Conservation (phyloP, 2,329 filamentous ascomycete species). For the Talaromyces funiculosus region DNA sequence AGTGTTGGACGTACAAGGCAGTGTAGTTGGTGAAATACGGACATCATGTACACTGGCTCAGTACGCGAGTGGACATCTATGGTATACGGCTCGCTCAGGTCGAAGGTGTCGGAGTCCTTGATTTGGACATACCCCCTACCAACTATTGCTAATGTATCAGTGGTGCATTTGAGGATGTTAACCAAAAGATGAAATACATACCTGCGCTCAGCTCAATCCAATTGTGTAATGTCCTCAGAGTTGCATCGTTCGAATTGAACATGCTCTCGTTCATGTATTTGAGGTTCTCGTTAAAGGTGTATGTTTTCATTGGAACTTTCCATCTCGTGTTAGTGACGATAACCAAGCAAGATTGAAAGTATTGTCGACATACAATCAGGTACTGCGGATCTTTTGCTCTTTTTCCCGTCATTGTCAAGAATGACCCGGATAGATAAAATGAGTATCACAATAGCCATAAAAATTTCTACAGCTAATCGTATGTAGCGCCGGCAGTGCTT, state of each 20-base stretch:
- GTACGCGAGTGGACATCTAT: background rate
- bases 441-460: background rate
- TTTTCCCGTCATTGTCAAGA: background rate
- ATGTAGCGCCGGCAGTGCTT: background rate
- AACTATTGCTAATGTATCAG: background rate
- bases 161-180: background rate
- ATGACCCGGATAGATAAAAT: background rate
- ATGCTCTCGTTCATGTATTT: slow-evolving; percentile 7
- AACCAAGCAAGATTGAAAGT: background rate
- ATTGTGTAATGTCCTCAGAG: slow-evolving; percentile 1
- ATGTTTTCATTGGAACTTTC: slow-evolving; percentile 1
- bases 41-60: slow-evolving; percentile 10
- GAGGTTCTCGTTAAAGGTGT: background rate
- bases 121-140: slow-evolving; percentile 3
- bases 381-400: background rate
- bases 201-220: slow-evolving; percentile 9
- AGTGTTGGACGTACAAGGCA: background rate
- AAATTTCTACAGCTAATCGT: background rate
- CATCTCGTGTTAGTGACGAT: background rate
- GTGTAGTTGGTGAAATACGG: slow-evolving; percentile 6
- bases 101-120: background rate
- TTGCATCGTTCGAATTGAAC: background rate
- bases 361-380: background rate
- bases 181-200: no score
- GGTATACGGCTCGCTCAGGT: slow-evolving; percentile 4